These are phyloP conservation scores for Acer yangbiense DNA, from an alignment of 345 rosid species.

Conservation along the genomic window DNA sequence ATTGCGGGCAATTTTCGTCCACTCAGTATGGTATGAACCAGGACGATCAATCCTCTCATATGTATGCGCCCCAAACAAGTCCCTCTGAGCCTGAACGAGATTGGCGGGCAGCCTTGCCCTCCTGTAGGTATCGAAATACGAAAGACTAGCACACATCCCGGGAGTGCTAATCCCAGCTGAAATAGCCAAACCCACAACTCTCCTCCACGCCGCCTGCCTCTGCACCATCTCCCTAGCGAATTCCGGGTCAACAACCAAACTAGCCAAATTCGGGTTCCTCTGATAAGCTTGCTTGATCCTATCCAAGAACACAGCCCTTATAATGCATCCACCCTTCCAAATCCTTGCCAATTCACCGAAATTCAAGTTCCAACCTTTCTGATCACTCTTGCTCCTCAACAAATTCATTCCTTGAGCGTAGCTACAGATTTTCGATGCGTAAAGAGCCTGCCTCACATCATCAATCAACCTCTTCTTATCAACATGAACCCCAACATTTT, in stretches of 20 bases:
- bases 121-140: constrained; percentile 92
- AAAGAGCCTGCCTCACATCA: constrained; percentile 93
- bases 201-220: constrained; percentile 98
- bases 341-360: constrained; percentile 89
- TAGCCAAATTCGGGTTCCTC: constrained; percentile 85
- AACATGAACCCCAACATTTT: constrained; percentile 34
- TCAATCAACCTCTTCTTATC: constrained; percentile 91
- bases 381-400: constrained; percentile 86
- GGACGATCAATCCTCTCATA: constrained; percentile 89
- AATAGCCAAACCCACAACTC: constrained; percentile 91
- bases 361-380: constrained; percentile 83
- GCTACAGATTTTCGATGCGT: constrained; percentile 92
- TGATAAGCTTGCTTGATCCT: constrained; percentile 96
- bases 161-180: constrained; percentile 95
- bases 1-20: constrained; percentile 83
- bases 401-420: constrained; percentile 97
- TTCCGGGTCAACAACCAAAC: constrained; percentile 91
- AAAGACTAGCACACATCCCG: constrained; percentile 94
- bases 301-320: constrained; percentile 93
- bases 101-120: constrained; percentile 89
- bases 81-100: constrained; percentile 98
- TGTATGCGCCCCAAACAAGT: constrained; percentile 95
- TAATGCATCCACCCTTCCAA: constrained; percentile 98
- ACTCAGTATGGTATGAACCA: constrained; percentile 81
- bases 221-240: constrained; percentile 97